phyloP scores from a whole-genome alignment of 2,329 filamentous ascomycete species.

The Ophiosphaerella narmari region DNA sequence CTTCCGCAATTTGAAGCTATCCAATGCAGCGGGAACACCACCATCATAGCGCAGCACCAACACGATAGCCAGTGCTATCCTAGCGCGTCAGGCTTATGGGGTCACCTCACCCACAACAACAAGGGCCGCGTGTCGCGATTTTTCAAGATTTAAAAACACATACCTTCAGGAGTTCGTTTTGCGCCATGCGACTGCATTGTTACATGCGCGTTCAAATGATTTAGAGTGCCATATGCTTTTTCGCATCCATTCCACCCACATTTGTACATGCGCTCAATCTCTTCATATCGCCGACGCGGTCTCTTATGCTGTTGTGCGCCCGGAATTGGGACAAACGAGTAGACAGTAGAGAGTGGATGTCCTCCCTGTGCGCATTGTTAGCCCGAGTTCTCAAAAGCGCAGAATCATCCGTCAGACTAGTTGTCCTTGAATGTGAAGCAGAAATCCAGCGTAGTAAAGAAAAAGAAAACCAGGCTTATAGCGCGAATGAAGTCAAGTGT shows the following conservation, averaged over 20 bases:
- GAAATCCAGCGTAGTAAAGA: background rate
- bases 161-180: constrained; percentile 97
- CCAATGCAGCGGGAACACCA: constrained; percentile 58
- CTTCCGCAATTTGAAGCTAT: constrained; percentile 52
- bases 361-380: constrained; percentile 47
- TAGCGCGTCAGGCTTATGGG: constrained; percentile 40
- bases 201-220: constrained; percentile 96
- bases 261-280: constrained; percentile 99
- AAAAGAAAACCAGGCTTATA: too few species aligned
- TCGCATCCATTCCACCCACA: constrained; percentile 98
- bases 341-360: constrained; percentile 74
- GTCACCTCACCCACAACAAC: constrained; percentile 29
- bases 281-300: constrained; percentile 89
- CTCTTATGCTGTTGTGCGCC: constrained; percentile 97
- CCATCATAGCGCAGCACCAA: constrained; percentile 55
- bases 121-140: background rate
- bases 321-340: constrained; percentile 96
- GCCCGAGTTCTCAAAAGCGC: background rate
- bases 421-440: too few species aligned
- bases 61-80: constrained; percentile 41
- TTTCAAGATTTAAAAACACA: constrained; percentile 39
- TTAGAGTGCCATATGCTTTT: constrained; percentile 96
- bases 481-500: too few species aligned
- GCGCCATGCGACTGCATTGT: constrained; percentile 97
- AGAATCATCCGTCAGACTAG: background rate